Evolutionary conservation across 495 filamentous ascomycete species (phyloP), one percentile per base, ranked within the genome.

Genomic region (Xylona heveae): DNA sequence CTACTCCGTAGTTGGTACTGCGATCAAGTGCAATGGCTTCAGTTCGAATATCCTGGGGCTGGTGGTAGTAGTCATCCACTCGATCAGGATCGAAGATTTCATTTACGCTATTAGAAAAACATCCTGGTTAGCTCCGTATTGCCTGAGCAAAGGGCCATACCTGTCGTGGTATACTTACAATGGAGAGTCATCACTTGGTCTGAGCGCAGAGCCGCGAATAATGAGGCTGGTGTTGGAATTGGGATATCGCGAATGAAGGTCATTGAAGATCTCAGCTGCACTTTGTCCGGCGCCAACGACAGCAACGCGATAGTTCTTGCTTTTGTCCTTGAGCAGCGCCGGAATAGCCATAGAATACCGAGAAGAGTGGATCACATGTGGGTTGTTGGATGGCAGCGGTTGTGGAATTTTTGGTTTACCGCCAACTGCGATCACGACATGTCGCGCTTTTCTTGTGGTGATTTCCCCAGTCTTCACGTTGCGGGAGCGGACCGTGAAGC

Each of bases 231-330:
- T 78, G 30, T 64, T 62, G n/a, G 75, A 68, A 44, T 81, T 80
- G 7, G 79, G 79, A 47, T 84, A 93, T 18, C 73, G 56, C n/a
- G 56, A 60, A 40, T 83, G 77, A 15, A 94, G 54, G 48, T 92
- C 81, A 50, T 77, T 73, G 58, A 85, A 97, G 37, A 93, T 91
- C 58, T 97, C 85, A 0, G 85, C 85, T 3, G 85, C 79, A 44
- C 78, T 88, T 55, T 97, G 88, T 5, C 85, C 85, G 29, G 71
- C 75, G 9, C 85, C 85, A 28, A 94, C 51, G 12, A 97, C 74
- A 6, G 78, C 83, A 36, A 95, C 68, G 13, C 69, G 67, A 44
- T 77, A 78, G 1, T 68, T 59, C 5, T 44, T 50, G 19, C 58
- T 50, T 14, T 40, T 52, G 34, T 84, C 63, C 20, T 46, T 53